A percentile compares a stretch with the other conserved stretches of the same genome.
phyloP scores from a whole-genome alignment of 1,139 yeast species.

The Arxiozyma bovina region DNA sequence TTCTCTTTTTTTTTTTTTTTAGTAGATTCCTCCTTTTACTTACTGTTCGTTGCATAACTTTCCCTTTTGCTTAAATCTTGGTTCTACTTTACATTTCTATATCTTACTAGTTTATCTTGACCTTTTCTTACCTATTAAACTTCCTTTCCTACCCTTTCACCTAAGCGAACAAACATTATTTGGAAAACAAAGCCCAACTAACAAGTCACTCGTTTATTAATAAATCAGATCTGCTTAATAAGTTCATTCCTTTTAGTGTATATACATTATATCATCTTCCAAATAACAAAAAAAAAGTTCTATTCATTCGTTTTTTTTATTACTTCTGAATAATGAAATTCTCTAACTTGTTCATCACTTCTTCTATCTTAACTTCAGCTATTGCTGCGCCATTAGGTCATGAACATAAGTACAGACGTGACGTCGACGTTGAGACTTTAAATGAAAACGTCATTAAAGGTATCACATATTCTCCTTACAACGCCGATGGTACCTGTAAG shows the following conservation, averaged over 20 bases:
- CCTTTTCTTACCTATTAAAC: not conserved
- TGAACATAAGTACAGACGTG: constrained; percentile 41
- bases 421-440: constrained; percentile 16
- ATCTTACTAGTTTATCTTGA: not conserved
- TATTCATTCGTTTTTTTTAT: not conserved
- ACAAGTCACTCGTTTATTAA: constrained; percentile 4
- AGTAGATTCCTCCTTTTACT: too few relatives aligned
- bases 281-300: too few relatives aligned
- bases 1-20: too few relatives aligned
- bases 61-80: too few relatives aligned
- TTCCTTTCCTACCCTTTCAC: not conserved
- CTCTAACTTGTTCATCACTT: constrained; percentile 30
- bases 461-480: constrained; percentile 78
- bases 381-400: constrained; percentile 34
- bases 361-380: constrained; percentile 33
- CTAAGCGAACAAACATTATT: not conserved
- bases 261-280: too few relatives aligned
- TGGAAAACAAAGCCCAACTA: constrained; percentile 1
- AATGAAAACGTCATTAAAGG: constrained; percentile 40
- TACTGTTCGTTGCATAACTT: too few relatives aligned
- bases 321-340: constrained; percentile 27
- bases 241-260: not conserved
- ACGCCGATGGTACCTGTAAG: constrained; percentile 65
- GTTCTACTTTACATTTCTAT: too few relatives aligned
- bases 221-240: not conserved